Conservation (phyloP, 257 asterid species). For the Primulina tabacum region DNA sequence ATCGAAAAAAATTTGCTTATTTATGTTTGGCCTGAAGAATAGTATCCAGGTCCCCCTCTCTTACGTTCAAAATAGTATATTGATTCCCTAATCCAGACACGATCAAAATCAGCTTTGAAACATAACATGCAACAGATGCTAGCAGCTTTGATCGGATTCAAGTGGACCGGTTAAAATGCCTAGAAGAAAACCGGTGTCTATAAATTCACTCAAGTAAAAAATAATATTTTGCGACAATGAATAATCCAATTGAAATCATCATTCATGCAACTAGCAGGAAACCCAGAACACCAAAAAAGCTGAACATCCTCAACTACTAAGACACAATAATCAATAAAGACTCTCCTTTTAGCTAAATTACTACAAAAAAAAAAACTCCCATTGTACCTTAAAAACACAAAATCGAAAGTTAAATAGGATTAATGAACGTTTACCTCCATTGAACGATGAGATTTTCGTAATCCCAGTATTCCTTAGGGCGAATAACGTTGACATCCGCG, state of each 20-base stretch:
- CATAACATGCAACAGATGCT: not conserved
- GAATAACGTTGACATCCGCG: constrained; percentile 70
- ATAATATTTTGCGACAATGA: not conserved
- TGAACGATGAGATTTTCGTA: constrained; percentile 69
- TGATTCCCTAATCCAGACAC: not conserved
- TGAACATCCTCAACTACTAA: not conserved
- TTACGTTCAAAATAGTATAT: no score
- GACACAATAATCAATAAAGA: not conserved
- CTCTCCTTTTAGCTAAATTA: not conserved
- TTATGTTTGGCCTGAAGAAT: constrained; percentile 5
- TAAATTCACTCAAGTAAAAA: not conserved
- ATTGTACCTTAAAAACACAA: not conserved
- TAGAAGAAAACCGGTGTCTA: not conserved
- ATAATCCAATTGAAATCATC: not conserved
- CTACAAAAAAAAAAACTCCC: not conserved
- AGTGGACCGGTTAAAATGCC: not conserved
- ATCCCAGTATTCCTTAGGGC: constrained; percentile 84
- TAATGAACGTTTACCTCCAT: constrained; percentile 56
- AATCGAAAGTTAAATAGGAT: not conserved
- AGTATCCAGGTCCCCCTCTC: no score
- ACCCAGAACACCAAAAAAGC: not conserved
- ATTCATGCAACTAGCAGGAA: not conserved
- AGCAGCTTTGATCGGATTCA: not conserved
- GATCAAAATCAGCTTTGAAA: no score
- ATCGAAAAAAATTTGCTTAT: not conserved